These are phyloP conservation scores for Linnemannia hyalina DNA, from an alignment of 192 early-diverging fungal genomes.

Conservation along the genomic window DNA sequence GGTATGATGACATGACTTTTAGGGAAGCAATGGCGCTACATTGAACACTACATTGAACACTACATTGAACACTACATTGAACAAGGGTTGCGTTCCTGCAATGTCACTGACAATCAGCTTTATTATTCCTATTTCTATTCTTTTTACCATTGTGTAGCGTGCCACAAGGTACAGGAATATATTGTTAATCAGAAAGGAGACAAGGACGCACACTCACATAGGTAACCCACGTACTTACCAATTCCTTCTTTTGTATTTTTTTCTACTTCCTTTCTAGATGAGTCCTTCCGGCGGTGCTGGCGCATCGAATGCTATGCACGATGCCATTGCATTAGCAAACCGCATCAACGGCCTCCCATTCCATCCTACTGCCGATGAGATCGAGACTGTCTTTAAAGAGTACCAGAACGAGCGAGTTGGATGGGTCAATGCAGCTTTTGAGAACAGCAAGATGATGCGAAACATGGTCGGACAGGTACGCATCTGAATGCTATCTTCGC, in stretches of 20 bases:
- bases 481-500: too few species aligned
- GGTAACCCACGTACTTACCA: neutral
- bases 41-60: neutral
- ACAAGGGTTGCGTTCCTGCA: slow-evolving; percentile 56
- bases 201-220: too few species aligned
- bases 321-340: slow-evolving; percentile 27
- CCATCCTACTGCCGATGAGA: neutral
- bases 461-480: too few species aligned
- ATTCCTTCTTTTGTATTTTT: neutral
- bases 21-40: neutral
- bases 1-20: slow-evolving; percentile 3
- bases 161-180: neutral
- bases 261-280: neutral
- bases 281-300: neutral
- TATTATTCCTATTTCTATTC: neutral
- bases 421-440: neutral
- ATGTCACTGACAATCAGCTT: slow-evolving; percentile 77
- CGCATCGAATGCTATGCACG: slow-evolving; percentile 23
- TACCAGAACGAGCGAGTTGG: slow-evolving; percentile 12
- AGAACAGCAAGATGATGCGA: neutral
- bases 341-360: slow-evolving; percentile 9
- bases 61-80: neutral
- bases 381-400: slow-evolving; percentile 13
- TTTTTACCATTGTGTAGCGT: neutral
- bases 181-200: slow-evolving; percentile 50